Evolutionary conservation across 2,329 filamentous ascomycete genomes (phyloP).

Genomic region (Fusarium nisikadoi): DNA sequence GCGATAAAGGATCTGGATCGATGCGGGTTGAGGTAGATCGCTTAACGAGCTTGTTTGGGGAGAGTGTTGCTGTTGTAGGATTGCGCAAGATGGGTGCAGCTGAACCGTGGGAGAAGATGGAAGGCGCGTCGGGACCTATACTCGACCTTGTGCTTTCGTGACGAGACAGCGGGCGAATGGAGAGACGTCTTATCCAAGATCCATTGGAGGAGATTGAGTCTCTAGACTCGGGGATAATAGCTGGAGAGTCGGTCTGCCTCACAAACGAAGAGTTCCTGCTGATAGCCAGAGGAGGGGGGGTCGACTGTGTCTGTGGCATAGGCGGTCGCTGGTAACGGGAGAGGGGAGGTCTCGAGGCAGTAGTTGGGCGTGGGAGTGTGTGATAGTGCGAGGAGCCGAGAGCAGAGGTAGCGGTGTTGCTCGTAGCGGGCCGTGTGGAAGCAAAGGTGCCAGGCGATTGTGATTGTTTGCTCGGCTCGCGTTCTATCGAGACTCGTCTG

Average conservation of each 20-base stretch:
- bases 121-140: constrained; percentile 72
- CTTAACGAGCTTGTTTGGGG: constrained; percentile 83
- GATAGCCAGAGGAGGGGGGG: constrained; percentile 53
- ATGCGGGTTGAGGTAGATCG: constrained; percentile 68
- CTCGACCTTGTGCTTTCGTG: constrained; percentile 73
- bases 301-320: constrained; percentile 55
- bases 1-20: constrained; percentile 54
- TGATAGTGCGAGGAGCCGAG: constrained; percentile 47
- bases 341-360: constrained; percentile 51
- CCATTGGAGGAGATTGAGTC: constrained; percentile 70
- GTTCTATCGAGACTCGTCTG: constrained; percentile 49
- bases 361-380: constrained; percentile 46
- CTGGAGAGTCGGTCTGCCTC: constrained; percentile 52
- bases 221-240: constrained; percentile 57
- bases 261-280: constrained; percentile 57
- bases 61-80: constrained; percentile 56
- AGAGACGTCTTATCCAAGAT: constrained; percentile 80
- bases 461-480: constrained; percentile 47
- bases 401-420: constrained; percentile 50
- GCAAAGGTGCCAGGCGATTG: constrained; percentile 39
- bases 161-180: constrained; percentile 72
- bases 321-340: constrained; percentile 53
- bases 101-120: constrained; percentile 74
- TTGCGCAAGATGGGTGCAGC: constrained; percentile 66
- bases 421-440: constrained; percentile 57